Conservation (phyloP, 2,329 filamentous ascomycete genomes). For the Cryphonectria nitschkei region DNA sequence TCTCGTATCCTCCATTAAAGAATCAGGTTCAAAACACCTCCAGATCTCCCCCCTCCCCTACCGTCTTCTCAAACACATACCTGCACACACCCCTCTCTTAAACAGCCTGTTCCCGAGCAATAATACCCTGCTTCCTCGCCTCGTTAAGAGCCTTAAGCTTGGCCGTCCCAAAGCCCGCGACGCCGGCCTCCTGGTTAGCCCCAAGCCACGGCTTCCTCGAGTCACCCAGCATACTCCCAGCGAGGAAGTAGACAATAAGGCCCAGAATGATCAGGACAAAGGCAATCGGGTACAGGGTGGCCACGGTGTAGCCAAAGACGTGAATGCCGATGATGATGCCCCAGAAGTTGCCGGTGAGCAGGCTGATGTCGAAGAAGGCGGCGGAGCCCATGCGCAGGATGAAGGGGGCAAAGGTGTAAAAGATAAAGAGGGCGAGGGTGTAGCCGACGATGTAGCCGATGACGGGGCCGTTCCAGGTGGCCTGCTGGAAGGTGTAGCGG, state of each 20-base stretch:
- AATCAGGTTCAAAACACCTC: background rate
- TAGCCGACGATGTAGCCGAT: slow-evolving; percentile 88
- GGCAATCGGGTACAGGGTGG: slow-evolving; percentile 93
- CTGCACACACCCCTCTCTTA: background rate
- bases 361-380: slow-evolving; percentile 94
- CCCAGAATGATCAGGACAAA: slow-evolving; percentile 92
- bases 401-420: slow-evolving; percentile 86
- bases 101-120: slow-evolving; percentile 23
- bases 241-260: slow-evolving; percentile 84
- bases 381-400: slow-evolving; percentile 88
- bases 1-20: background rate
- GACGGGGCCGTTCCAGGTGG: slow-evolving; percentile 68
- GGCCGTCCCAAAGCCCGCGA: slow-evolving; percentile 82
- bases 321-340: slow-evolving; percentile 88
- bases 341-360: slow-evolving; percentile 97
- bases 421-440: slow-evolving; percentile 79
- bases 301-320: slow-evolving; percentile 79
- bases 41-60: background rate
- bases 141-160: slow-evolving; percentile 72
- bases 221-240: slow-evolving; percentile 81
- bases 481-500: slow-evolving; percentile 67
- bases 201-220: slow-evolving; percentile 95
- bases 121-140: slow-evolving; percentile 48
- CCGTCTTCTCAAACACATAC: background rate
- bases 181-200: slow-evolving; percentile 78